phyloP scores from a whole-genome alignment of 306 rosid species.

The Astragalus membranaceus region DNA sequence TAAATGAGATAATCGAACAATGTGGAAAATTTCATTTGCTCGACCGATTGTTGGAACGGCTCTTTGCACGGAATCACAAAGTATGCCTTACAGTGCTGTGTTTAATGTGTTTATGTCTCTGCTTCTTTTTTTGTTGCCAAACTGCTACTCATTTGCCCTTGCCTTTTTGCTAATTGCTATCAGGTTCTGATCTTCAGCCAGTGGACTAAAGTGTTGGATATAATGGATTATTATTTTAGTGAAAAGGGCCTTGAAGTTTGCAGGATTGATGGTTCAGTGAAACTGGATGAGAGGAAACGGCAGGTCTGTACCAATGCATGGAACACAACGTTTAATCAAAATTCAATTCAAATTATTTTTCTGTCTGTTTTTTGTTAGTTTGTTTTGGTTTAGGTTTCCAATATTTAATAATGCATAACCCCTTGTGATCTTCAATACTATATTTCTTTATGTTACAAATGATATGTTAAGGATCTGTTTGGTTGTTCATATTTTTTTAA shows the following conservation, averaged over 20 bases:
- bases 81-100: conserved; percentile 30
- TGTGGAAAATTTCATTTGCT: conserved; percentile 88
- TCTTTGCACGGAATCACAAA: conserved; percentile 68
- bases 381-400: not conserved
- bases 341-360: not conserved
- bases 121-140: conserved; percentile 1
- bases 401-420: not conserved
- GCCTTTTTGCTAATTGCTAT: conserved; percentile 26
- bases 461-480: not conserved
- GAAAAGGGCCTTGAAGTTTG: conserved; percentile 83
- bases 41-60: conserved; percentile 58
- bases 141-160: conserved; percentile 17
- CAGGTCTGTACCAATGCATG: conserved; percentile 55
- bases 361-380: not conserved
- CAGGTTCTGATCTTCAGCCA: conserved; percentile 94
- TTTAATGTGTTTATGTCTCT: not conserved
- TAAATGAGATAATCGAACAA: conserved; percentile 68
- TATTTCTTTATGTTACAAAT: not conserved
- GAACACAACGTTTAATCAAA: not conserved
- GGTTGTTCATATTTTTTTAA: not conserved
- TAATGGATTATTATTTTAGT: conserved; percentile 90
- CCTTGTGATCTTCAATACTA: not conserved
- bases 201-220: conserved; percentile 77
- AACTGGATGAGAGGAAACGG: conserved; percentile 64
- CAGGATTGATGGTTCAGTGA: conserved; percentile 81